Percentiles rank a stretch among this genome's conserved stretches.
Conservation (phyloP, 768 basidiomycete genomes). For the Gyrodon lividus region DNA sequence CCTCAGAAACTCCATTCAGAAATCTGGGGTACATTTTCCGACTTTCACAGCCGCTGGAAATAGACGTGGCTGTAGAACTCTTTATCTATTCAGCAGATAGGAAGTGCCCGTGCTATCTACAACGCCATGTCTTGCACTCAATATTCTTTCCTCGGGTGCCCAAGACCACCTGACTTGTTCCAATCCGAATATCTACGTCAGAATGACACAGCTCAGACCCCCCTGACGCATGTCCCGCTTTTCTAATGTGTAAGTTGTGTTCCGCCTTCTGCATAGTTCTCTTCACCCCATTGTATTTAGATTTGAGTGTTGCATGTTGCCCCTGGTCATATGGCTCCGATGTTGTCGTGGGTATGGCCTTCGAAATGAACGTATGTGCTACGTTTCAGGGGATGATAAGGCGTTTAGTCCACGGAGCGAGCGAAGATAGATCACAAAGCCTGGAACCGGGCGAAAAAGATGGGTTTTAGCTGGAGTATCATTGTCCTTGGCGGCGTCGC, state of each 20-base stretch:
- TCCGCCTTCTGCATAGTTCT: background rate
- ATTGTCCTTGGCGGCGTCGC: too few species aligned
- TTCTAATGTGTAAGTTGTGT: background rate
- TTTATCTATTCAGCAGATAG: background rate
- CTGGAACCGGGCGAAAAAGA: too few species aligned
- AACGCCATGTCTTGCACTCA: background rate
- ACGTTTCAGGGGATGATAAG: too few species aligned
- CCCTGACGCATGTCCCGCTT: background rate
- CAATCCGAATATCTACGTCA: background rate
- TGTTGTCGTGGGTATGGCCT: background rate
- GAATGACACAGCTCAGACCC: background rate
- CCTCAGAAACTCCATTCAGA: conserved; percentile 12
- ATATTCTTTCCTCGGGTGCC: background rate
- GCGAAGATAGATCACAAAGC: too few species aligned
- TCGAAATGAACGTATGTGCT: background rate
- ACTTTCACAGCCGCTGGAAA: background rate
- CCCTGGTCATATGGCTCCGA: background rate
- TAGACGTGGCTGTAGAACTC: background rate
- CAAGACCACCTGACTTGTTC: background rate
- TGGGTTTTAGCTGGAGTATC: too few species aligned
- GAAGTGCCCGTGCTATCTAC: background rate
- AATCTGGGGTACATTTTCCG: background rate
- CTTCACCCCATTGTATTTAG: background rate
- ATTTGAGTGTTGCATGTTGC: background rate
- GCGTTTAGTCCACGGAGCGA: too few species aligned